phyloP scores from a whole-genome alignment of 495 filamentous ascomycete genomes.

The Annulohypoxylon nitens region DNA sequence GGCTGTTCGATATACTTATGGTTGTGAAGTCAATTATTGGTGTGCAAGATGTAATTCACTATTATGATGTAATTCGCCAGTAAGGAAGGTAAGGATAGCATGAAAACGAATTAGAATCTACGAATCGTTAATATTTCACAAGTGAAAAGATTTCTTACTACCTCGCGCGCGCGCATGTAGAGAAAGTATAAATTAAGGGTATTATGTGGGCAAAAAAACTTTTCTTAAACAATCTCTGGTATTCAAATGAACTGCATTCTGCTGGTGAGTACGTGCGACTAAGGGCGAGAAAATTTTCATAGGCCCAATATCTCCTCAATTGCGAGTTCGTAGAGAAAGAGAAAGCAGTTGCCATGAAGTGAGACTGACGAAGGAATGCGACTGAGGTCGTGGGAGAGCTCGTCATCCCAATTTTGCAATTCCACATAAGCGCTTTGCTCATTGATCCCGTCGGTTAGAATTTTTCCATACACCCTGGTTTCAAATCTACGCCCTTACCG shows the following conservation, averaged over 20 bases:
- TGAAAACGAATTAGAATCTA: neutral
- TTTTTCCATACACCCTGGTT: conserved; percentile 13
- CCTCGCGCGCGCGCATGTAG: neutral
- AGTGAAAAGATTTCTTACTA: neutral
- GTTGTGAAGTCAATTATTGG: neutral
- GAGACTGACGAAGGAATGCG: neutral
- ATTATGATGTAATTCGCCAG: neutral
- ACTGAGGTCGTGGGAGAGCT: neutral
- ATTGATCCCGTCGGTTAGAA: neutral
- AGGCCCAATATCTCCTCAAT: neutral
- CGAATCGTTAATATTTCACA: neutral
- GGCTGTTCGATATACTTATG: neutral
- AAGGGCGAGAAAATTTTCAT: neutral
- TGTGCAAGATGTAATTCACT: too few species aligned
- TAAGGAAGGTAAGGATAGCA: neutral
- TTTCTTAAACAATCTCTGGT: neutral
- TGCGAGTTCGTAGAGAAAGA: neutral
- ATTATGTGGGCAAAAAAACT: neutral
- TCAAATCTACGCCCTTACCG: neutral
- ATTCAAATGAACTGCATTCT: neutral
- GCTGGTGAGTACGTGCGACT: neutral
- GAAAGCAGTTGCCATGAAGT: neutral
- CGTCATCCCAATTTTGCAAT: conserved; percentile 5
- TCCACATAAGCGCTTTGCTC: neutral
- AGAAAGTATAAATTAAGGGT: neutral